Evolutionary conservation across 2,329 filamentous ascomycete species (phyloP).

Genomic region (Ascochyta clinopodiicola): DNA sequence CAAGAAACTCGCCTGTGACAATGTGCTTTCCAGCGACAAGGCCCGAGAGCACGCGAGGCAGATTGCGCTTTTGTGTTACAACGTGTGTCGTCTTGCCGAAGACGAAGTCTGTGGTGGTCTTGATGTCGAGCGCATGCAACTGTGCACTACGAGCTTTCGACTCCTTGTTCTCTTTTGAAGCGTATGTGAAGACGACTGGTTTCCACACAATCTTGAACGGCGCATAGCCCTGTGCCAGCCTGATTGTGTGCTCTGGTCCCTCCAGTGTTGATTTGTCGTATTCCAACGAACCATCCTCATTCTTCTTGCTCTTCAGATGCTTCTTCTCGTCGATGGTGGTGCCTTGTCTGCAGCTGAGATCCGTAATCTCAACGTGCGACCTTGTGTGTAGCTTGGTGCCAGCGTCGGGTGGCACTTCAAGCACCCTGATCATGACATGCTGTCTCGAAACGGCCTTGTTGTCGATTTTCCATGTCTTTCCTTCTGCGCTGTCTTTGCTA

Average conservation of each 20-base stretch:
- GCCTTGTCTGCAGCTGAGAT: constrained; percentile 80
- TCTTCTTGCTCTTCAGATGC: constrained; percentile 66
- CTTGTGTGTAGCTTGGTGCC: constrained; percentile 69
- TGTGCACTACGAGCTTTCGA: constrained; percentile 59
- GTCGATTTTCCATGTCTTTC: constrained; percentile 64
- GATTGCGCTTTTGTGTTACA: constrained; percentile 87
- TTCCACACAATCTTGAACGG: constrained; percentile 77
- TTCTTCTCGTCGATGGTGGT: constrained; percentile 77
- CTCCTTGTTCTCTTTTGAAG: constrained; percentile 70
- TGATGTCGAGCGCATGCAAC: constrained; percentile 88
- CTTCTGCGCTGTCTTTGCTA: constrained; percentile 53
- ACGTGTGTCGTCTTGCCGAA: constrained; percentile 80
- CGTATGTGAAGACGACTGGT: constrained; percentile 81
- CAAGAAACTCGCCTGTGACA: constrained; percentile 75
- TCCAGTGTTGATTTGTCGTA: constrained; percentile 35
- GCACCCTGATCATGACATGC: constrained; percentile 80
- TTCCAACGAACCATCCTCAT: constrained; percentile 38
- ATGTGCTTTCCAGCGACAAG: constrained; percentile 81
- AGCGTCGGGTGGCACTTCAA: constrained; percentile 67
- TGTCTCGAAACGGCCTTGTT: constrained; percentile 87
- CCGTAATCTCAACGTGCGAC: constrained; percentile 75
- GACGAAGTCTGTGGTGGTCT: constrained; percentile 77
- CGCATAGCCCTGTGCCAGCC: constrained; percentile 73
- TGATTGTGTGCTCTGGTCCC: constrained; percentile 65
- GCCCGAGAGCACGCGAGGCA: constrained; percentile 83